A percentile compares a stretch with the other conserved stretches of the same genome.
Conservation (phyloP, 1,139 yeast genomes). For the Blastobotrys buckinghamii region DNA sequence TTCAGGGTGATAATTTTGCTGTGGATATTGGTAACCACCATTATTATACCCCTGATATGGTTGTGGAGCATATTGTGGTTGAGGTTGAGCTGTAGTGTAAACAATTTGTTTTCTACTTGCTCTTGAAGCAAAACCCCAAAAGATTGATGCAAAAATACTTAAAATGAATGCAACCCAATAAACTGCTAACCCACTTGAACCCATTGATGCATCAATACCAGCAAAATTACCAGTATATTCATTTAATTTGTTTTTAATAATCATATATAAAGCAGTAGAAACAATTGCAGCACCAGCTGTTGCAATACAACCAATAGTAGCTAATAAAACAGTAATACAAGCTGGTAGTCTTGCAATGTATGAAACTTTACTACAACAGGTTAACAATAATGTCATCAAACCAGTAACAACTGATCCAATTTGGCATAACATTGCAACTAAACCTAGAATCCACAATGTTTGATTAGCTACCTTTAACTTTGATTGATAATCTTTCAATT, state of each 20-base stretch:
- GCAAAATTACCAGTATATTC: slow-evolving; percentile 5
- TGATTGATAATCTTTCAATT: slow-evolving; percentile 6
- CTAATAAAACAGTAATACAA: neutral
- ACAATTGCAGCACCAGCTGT: slow-evolving; percentile 2
- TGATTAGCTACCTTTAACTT: slow-evolving; percentile 4
- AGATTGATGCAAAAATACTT: neutral
- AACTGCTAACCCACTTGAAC: slow-evolving; percentile 8
- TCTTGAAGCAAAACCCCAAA: slow-evolving; percentile 7
- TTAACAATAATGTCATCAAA: slow-evolving; percentile 3
- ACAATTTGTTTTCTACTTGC: slow-evolving; percentile 7
- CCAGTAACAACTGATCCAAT: slow-evolving; percentile 2
- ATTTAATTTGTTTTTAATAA: slow-evolving; percentile 10
- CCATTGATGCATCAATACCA: slow-evolving; percentile 5
- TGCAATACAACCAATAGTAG: slow-evolving; percentile 1
- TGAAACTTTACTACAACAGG: slow-evolving; percentile 10
- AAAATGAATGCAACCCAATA: slow-evolving; percentile 6
- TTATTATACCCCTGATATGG: neutral
- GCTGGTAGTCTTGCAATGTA: slow-evolving; percentile 10
- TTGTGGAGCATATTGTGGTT: neutral
- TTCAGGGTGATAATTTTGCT: neutral
- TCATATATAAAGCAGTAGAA: slow-evolving; percentile 9
- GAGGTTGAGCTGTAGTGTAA: slow-evolving; percentile 1
- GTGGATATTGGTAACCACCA: neutral
- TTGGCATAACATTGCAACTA: slow-evolving; percentile 3
- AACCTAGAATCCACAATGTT: slow-evolving; percentile 10